phyloP scores from a whole-genome alignment of 2,329 filamentous ascomycete genomes.

The Penicillium sp. region DNA sequence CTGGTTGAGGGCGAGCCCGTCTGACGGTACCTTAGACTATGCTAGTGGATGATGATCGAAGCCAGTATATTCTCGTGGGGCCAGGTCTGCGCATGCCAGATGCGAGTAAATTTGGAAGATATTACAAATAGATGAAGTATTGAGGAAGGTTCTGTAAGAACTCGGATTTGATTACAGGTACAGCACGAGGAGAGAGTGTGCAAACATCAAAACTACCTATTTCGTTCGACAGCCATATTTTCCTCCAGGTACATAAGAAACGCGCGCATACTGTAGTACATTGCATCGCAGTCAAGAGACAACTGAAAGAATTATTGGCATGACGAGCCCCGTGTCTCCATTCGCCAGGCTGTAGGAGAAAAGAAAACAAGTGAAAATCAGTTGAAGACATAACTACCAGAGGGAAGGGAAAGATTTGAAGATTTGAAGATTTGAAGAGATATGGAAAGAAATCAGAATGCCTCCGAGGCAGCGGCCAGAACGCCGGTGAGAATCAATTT shows the following conservation, averaged over 20 bases:
- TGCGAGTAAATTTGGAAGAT: too few relatives aligned
- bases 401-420: background rate
- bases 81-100: too few relatives aligned
- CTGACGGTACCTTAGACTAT: too few relatives aligned
- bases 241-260: conserved; percentile 4
- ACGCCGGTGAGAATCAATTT: conserved; percentile 3
- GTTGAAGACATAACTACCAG: background rate
- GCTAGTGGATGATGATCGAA: too few relatives aligned
- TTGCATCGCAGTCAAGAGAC: conserved; percentile 1
- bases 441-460: background rate
- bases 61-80: too few relatives aligned
- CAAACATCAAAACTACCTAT: conserved; percentile 15
- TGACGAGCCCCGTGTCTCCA: conserved; percentile 5
- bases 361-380: background rate
- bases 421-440: background rate
- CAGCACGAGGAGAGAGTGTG: conserved; percentile 12
- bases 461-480: conserved; percentile 1
- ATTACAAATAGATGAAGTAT: too few relatives aligned
- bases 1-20: too few relatives aligned
- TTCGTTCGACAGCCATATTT: conserved; percentile 10
- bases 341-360: conserved; percentile 9
- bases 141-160: too few relatives aligned
- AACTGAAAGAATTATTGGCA: background rate
- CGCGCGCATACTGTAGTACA: background rate
- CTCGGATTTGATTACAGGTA: conserved; percentile 15